Conservation (phyloP, 306 rosid species). For the Argentina anserina region DNA sequence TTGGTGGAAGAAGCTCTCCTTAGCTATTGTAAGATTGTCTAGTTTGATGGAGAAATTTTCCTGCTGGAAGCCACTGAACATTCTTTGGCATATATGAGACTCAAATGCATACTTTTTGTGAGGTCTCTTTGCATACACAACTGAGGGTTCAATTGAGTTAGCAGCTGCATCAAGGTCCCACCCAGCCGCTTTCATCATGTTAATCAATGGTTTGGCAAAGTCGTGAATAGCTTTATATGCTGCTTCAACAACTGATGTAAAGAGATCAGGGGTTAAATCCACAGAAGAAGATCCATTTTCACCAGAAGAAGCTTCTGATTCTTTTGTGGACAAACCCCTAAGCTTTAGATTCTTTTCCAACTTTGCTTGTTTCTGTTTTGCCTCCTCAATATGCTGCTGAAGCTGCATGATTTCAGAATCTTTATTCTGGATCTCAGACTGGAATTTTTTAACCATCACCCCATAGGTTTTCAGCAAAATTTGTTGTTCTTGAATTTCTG, state of each 20-base stretch:
- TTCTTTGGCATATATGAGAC: constrained; percentile 90
- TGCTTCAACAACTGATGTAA: constrained; percentile 74
- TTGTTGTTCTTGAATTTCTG: constrained; percentile 99
- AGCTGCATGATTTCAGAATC: constrained; percentile 87
- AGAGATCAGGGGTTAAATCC: constrained; percentile 86
- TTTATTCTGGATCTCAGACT: constrained; percentile 97
- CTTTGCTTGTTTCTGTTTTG: constrained; percentile 68
- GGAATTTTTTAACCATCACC: constrained; percentile 99
- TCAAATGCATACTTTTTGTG: constrained; percentile 99
- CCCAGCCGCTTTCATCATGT: constrained; percentile 99
- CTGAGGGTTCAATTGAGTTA: constrained; percentile 73
- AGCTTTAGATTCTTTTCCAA: constrained; percentile 94
- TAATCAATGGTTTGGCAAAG: constrained; percentile 94
- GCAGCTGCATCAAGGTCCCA: constrained; percentile 99
- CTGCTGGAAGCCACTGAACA: constrained; percentile 92
- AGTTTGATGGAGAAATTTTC: constrained; percentile 64
- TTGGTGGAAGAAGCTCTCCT: constrained; percentile 79
- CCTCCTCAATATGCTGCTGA: constrained; percentile 94
- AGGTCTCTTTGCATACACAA: constrained; percentile 86
- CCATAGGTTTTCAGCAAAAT: constrained; percentile 91
- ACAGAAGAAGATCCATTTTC: constrained; percentile 65
- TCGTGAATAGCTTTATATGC: constrained; percentile 90
- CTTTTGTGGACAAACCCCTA: constrained; percentile 85
- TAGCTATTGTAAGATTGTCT: constrained; percentile 47
- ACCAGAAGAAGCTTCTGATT: constrained; percentile 55